These are phyloP conservation scores for Hysterangium stoloniferum DNA, from an alignment of 768 basidiomycete species.

Conservation along the genomic window DNA sequence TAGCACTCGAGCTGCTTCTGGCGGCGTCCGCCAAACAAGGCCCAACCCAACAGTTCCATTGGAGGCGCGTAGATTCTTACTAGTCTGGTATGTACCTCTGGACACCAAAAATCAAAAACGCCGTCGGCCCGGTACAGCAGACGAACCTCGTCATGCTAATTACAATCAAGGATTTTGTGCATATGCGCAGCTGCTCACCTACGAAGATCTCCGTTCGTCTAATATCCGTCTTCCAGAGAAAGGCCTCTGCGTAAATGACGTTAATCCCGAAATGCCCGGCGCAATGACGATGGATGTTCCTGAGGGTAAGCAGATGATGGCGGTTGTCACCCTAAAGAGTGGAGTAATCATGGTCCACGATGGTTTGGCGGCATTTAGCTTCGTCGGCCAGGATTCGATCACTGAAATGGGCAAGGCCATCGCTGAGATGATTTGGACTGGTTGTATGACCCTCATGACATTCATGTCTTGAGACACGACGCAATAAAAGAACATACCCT, in stretches of 20 bases:
- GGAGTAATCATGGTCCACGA: slow-evolving; percentile 7
- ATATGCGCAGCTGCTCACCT: not conserved
- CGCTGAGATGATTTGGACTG: slow-evolving; percentile 10
- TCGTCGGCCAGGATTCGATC: slow-evolving; percentile 4
- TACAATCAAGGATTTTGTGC: not conserved
- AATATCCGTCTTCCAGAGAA: slow-evolving; percentile 9
- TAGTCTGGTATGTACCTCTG: slow-evolving; percentile 2
- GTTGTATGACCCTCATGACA: slow-evolving; percentile 9
- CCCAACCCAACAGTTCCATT: not conserved
- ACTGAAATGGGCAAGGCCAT: slow-evolving; percentile 10
- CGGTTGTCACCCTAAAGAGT: not conserved
- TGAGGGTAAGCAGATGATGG: slow-evolving; percentile 2
- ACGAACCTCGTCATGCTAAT: not conserved
- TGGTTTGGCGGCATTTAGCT: slow-evolving; percentile 2
- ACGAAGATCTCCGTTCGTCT: slow-evolving; percentile 4
- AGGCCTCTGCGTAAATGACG: not conserved
- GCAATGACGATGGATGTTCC: not conserved
- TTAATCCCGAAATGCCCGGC: not conserved
- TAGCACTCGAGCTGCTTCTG: not conserved
- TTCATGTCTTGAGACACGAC: slow-evolving; percentile 4
- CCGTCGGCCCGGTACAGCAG: not conserved
- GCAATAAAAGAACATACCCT: not conserved
- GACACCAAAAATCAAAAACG: slow-evolving; percentile 3
- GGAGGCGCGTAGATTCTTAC: slow-evolving; percentile 3
- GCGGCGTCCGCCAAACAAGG: not conserved